Base-by-base conservation (phyloP, 768 basidiomycete genomes). In the Candolleomyces aberdarensis region DNA sequence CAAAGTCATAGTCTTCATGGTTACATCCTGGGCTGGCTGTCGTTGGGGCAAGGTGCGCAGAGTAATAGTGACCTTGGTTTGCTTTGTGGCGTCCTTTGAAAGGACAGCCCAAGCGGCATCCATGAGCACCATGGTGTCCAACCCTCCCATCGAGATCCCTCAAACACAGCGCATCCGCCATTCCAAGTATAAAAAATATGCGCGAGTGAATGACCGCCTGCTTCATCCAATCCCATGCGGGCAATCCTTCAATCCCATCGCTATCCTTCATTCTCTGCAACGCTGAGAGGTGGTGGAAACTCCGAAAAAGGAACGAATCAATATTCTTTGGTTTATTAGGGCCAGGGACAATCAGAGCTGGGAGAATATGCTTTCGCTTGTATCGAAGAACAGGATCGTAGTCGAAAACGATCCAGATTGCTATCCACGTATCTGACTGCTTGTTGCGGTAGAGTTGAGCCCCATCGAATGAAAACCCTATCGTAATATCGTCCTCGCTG, bases 391-490 rank as follows among this genome's bases (percentile, higher is more conserved):
- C 65, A 9, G 73, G 76, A 20, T 60, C 14, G 26, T 64, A 70
- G 49, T 78, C 68, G 1, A 63, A 44, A 5, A 77, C 56, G 15
- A 76, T 59, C 75, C 74, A 79, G 7, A 75, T 72, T 2, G 56
- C 67, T 10, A 80, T 78, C 78, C 77, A 79, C 10, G 66, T 70
- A 51, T 79, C 75, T 0, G 77, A 80, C 39, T 67, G 63, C 64
- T 80, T 79, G 62, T 74, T 71, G 5, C 71, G 64, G 48, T 76
- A 79, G 0, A 81, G 70, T 49, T 80, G 80, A 0, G 74, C 72
- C 17, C 78, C 75, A 57, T 80, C 76, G 17, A 79, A 40, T 0
- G 77, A 78, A 9, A 76, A 59, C 2, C 70, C 55, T 1, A 80
- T 36, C 1, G 72, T 56, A 0, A 65, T 74, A 46, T 78, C 71